A percentile compares a stretch with the other conserved stretches of the same genome.
Evolutionary conservation across 352 stramenopile species (phyloP).

Genomic region (Blastocystis sp.): DNA sequence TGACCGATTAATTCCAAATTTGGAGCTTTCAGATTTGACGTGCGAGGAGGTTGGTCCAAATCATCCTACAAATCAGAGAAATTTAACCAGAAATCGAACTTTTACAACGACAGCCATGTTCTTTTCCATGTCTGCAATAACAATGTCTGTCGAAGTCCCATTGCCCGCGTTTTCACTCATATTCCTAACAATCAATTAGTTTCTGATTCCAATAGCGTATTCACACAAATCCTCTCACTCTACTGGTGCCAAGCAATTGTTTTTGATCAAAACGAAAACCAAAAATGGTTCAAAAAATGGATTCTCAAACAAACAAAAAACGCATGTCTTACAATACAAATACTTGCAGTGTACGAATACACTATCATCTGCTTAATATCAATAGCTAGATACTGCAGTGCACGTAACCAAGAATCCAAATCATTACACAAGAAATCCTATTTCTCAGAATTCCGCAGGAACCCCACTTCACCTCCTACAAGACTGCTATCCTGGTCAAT

Average conservation of each 20-base stretch:
- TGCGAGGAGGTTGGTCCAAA: conserved; percentile 38
- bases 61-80: background rate
- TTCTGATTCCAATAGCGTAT: background rate
- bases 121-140: conserved; percentile 45
- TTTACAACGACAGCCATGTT: conserved; percentile 48
- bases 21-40: conserved; percentile 37
- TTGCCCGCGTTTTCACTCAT: background rate
- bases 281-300: background rate
- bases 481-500: background rate
- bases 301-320: background rate
- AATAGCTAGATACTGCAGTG: background rate
- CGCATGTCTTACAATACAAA: background rate
- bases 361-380: conserved; percentile 51
- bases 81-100: background rate
- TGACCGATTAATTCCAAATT: conserved; percentile 43
- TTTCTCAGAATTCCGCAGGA: background rate
- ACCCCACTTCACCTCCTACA: background rate
- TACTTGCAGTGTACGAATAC: background rate
- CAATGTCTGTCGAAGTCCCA: conserved; percentile 16
- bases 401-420: background rate
- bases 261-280: background rate
- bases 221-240: background rate
- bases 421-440: conserved; percentile 54
- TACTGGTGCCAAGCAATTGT: background rate
- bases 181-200: background rate